A percentile compares a stretch with the other conserved stretches of the same genome.
These are phyloP conservation scores for Pyrenophora seminiperda DNA, from an alignment of 2,329 filamentous ascomycete species.

Conservation along the genomic window DNA sequence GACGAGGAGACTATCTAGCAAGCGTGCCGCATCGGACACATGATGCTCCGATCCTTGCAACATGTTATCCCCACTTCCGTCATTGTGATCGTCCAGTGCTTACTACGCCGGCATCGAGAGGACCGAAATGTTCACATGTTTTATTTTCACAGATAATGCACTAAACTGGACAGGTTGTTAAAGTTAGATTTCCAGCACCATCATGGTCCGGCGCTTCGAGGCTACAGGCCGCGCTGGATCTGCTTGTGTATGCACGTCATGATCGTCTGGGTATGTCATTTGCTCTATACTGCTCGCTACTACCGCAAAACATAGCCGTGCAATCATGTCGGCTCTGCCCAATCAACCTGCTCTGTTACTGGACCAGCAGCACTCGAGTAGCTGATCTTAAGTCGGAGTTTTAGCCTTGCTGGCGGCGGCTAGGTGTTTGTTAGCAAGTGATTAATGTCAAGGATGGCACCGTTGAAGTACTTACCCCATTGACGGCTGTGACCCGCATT, in stretches of 20 bases:
- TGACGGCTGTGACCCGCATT: constrained; percentile 84
- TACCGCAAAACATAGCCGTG: constrained; percentile 4
- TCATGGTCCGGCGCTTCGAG: too few relatives aligned
- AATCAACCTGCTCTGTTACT: constrained; percentile 92
- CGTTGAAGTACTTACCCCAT: constrained; percentile 72
- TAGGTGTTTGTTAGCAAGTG: constrained; percentile 49
- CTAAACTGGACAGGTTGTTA: too few relatives aligned
- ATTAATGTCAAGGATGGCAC: not conserved
- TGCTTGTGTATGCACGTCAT: constrained; percentile 2
- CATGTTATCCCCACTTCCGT: constrained; percentile 15
- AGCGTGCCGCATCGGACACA: not conserved
- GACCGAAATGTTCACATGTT: not conserved
- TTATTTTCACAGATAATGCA: too few relatives aligned
- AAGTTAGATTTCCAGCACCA: too few relatives aligned
- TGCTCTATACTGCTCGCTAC: constrained; percentile 14
- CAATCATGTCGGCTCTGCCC: constrained; percentile 75
- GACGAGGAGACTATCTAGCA: too few relatives aligned
- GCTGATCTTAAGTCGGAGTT: constrained; percentile 82
- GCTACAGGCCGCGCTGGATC: not conserved
- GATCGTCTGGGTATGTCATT: constrained; percentile 16
- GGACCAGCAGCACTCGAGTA: constrained; percentile 72
- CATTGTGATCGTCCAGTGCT: not conserved
- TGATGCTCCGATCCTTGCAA: constrained; percentile 19
- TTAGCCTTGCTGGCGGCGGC: constrained; percentile 71
- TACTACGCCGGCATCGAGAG: not conserved